Conservation (phyloP, 768 basidiomycete genomes). For the Royoungia palumana region DNA sequence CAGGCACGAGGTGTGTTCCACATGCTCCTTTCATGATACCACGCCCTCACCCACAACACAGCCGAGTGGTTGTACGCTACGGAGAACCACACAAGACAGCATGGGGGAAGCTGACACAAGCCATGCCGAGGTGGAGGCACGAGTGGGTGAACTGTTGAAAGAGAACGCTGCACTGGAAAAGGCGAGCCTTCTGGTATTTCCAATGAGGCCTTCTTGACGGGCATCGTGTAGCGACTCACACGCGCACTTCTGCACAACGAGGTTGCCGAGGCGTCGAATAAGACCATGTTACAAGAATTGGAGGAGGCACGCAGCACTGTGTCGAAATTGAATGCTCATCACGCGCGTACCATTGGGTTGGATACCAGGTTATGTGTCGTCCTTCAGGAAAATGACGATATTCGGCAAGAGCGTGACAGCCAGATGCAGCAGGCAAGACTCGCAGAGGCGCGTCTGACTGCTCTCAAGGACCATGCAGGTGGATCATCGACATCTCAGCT, state of each 20-base stretch:
- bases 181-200: slow-evolving; percentile 4
- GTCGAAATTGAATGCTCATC: slow-evolving; percentile 62
- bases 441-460: slow-evolving; percentile 63
- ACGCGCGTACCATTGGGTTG: slow-evolving; percentile 68
- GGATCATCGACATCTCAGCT: slow-evolving; percentile 6
- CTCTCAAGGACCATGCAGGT: slow-evolving; percentile 69
- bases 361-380: slow-evolving; percentile 61
- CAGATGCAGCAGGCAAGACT: slow-evolving; percentile 63
- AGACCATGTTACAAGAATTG: slow-evolving; percentile 67
- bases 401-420: slow-evolving; percentile 76
- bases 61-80: slow-evolving; percentile 12
- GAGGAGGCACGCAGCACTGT: slow-evolving; percentile 69
- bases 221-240: slow-evolving; percentile 56
- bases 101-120: slow-evolving; percentile 8
- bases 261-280: slow-evolving; percentile 74
- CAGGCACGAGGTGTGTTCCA: slow-evolving; percentile 54
- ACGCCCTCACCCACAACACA: slow-evolving; percentile 17
- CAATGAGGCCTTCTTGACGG: slow-evolving; percentile 4
- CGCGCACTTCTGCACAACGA: slow-evolving; percentile 81
- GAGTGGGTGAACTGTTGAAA: slow-evolving; percentile 38
- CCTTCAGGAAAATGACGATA: slow-evolving; percentile 78
- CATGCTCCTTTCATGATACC: slow-evolving; percentile 6
- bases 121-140: slow-evolving; percentile 29
- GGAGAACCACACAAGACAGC: slow-evolving; percentile 13
- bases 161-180: slow-evolving; percentile 63